phyloP scores from a whole-genome alignment of 768 basidiomycete species.

The Imleria badia region DNA sequence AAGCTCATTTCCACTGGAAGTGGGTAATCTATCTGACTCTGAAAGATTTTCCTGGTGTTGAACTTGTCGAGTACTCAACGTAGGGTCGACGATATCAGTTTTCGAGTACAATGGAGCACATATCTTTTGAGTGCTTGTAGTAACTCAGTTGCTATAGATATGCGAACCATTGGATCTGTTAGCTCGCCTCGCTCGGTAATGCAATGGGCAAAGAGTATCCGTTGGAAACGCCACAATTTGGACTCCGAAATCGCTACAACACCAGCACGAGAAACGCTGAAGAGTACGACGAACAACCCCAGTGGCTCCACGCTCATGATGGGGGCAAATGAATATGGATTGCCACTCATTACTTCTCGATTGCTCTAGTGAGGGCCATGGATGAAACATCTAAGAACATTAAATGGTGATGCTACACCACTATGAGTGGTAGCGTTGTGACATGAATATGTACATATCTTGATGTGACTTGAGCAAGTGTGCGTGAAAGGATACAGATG shows the following conservation, averaged over 20 bases:
- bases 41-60: slow-evolving; percentile 45
- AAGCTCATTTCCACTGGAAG: slow-evolving; percentile 1
- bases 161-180: no score
- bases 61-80: background rate
- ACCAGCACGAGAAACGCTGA: no score
- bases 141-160: no score
- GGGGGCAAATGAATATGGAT: background rate
- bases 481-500: slow-evolving; percentile 1
- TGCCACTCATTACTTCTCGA: background rate
- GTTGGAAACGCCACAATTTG: no score
- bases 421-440: background rate
- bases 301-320: no score
- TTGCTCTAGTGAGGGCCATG: background rate
- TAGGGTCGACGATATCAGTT: no score
- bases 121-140: no score
- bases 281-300: no score
- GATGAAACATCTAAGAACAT: slow-evolving; percentile 1
- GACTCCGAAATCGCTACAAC: no score
- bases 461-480: background rate
- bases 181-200: no score
- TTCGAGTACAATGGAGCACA: no score
- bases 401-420: slow-evolving; percentile 3
- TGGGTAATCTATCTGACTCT: background rate
- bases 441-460: slow-evolving; percentile 8
- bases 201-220: no score